Evolutionary conservation across 2,329 filamentous ascomycete genomes (phyloP), one percentile per base, ranked within the genome.

Genomic region (Peltaster fructicola): DNA sequence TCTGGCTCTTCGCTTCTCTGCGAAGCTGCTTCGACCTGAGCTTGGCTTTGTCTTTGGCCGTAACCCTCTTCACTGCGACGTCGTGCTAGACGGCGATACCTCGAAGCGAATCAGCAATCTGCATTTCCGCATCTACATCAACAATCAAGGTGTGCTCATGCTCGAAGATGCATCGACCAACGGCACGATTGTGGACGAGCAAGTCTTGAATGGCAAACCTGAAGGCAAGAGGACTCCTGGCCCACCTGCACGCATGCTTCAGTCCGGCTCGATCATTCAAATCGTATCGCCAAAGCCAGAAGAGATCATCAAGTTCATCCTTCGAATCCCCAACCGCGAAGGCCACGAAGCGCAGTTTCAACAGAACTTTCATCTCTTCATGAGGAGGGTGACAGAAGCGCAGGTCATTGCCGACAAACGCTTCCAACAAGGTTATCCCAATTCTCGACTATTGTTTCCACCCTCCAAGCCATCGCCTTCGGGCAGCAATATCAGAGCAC

Each of bases 111-210:
- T 98, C 31, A 95, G 85, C 57, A 93, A 95, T 45, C 64, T 77
- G n/a, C 88, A 98, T 48, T 98, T 95, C 48, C 74, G 81, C 26
- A 91, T 98, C 33, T 92, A 76, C 44, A 63, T 92, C 39, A 98
- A 90, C 40, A 60, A 71, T n/a, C 69, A 79, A 34, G 80, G 77
- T 14, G 73, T 78, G 29, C 63, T 93, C 35, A 92, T 98, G 81
- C 58, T 95, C 8, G 74, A 92, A 48, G 88, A 98, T 45, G 67
- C 73, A 45, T 95, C 88, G 0, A 93, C 82, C n/a, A 98, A 95
- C 43, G 88, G 88, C 14, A 95, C 88, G 4, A 61, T 80, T 31
- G 80, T 95, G 29, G 84, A 95, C 50, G 63, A 68, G 13, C 57
- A 60, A 10, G 56, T 80, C 17, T 60, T 98, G 9, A 62, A 54